Evolutionary conservation across 2,329 filamentous ascomycete genomes (phyloP), one percentile per base, ranked within the genome.

Genomic region (Xylaria sp.): DNA sequence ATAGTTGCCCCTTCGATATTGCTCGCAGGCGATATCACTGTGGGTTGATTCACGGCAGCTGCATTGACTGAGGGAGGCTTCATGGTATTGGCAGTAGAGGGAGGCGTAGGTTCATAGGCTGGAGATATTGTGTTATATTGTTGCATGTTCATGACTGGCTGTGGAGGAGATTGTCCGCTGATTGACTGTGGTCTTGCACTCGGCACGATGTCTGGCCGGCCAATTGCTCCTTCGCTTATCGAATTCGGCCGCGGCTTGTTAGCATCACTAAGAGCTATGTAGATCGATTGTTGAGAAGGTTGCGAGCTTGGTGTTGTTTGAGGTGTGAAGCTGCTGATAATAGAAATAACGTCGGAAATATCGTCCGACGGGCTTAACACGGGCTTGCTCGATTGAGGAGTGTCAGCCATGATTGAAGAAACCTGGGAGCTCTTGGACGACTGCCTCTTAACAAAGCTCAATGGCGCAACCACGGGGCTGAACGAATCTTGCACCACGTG

Each of bases 331-430:
- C 49, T 69, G 20, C 64, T 63, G 28, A 73, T 62, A 33, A 57
- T 62, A 20, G 71, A 73, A 12, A 73, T 73, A 51, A 67, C 66
- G 55, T 71, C 71, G 18, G 66, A 70, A 52, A 73, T 71, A n/a
- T 71, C 55, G 33, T 70, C 66, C 52, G 60, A 43, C 12, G 66
- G 52, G 1, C 25, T 28, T 18, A 51, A 48, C 3, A 25, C 9
- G 23, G 52, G 64, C 39, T 60, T 46, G 18, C 46, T 31, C 8
- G 48, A 46, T 15, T 65, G 36, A n/a, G 41, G 20, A 18, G 12
- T 33, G 43, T 65, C 64, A 48, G 39, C 48, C 41, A 52, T 62
- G 39, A 65, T 52, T 2, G 69, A 70, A 3, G 62, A 63, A 3
- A 66, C 63, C 36, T 64, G 59, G 49, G 69, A 70, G 28, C 64